Base-by-base conservation (phyloP, 2,329 filamentous ascomycete species). In the Xylariaceae sp. region DNA sequence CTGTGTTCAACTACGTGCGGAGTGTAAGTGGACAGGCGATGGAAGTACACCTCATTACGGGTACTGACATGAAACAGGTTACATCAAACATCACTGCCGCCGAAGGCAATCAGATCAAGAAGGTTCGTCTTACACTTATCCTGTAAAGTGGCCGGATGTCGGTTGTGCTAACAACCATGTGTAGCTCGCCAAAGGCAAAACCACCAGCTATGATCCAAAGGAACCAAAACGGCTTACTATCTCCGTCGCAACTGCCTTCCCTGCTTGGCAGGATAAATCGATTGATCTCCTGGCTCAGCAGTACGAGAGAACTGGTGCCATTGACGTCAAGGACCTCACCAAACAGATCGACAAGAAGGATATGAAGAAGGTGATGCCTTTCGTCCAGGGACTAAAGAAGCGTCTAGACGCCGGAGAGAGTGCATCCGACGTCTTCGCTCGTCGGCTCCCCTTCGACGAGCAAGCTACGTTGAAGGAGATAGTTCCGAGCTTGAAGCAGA, bases 301-400 rank as follows among this genome's bases (percentile, higher is more conserved):
- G 24, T 36, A 41, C 12, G 11, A 41, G 12, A 37, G 28, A n/a
- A 48, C 39, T 11, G 39, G 39, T 3, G 26, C 15, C 6, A 31
- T 48, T 11, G 74, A 85, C 44, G 62, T 73, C 13, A 94, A 94
- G 70, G 79, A 78, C 40, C 14, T 50, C 12, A 38, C 26, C 3
- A 43, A 43, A 17, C 26, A 37, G 21, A 44, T 48, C 13, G 41
- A 43, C 21, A 48, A 46, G 41, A 48, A 40, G n/a, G 86, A 94
- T 66, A 88, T 88, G 75, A 98, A 97, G 78, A 92, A 94, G 68
- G 90, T 88, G 2, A 97, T 97, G 90, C 92, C 92, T 0, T 97
- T 96, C 58, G 82, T 96, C 34, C 89, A 97, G 67, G 67, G 63
- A 5, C 70, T 97, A 44, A 96, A 96, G 81, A 85, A 78, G 63